These are phyloP conservation scores for Cnidoscolus chayamansa DNA, from an alignment of 441 rosid genomes.

Conservation along the genomic window DNA sequence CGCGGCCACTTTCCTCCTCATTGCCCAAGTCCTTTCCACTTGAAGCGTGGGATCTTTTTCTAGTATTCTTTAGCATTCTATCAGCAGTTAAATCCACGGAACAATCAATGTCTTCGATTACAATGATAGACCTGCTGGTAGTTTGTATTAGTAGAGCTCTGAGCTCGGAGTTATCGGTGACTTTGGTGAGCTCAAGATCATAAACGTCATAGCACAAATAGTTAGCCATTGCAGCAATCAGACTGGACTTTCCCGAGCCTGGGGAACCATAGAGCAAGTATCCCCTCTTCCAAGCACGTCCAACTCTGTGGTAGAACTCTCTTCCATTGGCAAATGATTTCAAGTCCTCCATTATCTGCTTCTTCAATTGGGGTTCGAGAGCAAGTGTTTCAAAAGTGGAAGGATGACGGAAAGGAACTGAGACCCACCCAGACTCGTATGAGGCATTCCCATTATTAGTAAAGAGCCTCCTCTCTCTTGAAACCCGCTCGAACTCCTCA, in stretches of 20 bases:
- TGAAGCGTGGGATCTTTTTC: conserved; percentile 19
- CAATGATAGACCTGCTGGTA: conserved; percentile 41
- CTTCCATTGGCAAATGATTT: conserved; percentile 33
- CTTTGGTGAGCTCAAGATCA: conserved; percentile 45
- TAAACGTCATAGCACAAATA: conserved; percentile 44
- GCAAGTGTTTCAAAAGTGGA: conserved; percentile 41
- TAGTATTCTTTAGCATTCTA: conserved; percentile 27
- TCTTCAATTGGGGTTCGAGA: conserved; percentile 38
- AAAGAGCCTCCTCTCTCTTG: conserved; percentile 41
- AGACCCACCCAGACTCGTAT: conserved; percentile 47
- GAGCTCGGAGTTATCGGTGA: conserved; percentile 43
- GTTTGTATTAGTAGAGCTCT: conserved; percentile 41
- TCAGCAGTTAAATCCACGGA: conserved; percentile 41
- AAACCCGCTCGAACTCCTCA: conserved; percentile 42
- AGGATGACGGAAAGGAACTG: conserved; percentile 47
- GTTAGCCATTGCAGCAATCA: conserved; percentile 46
- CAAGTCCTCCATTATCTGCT: conserved; percentile 35
- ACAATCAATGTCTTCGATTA: conserved; percentile 46
- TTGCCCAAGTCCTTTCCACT: background rate
- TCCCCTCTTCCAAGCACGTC: conserved; percentile 45
- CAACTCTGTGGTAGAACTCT: conserved; percentile 42
- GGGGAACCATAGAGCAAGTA: conserved; percentile 43
- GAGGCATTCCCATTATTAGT: conserved; percentile 47
- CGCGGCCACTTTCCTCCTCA: conserved; percentile 32
- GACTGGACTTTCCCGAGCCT: conserved; percentile 41